Conservation (phyloP, 2,329 filamentous ascomycete species). For the Dichotomopilus funicola region DNA sequence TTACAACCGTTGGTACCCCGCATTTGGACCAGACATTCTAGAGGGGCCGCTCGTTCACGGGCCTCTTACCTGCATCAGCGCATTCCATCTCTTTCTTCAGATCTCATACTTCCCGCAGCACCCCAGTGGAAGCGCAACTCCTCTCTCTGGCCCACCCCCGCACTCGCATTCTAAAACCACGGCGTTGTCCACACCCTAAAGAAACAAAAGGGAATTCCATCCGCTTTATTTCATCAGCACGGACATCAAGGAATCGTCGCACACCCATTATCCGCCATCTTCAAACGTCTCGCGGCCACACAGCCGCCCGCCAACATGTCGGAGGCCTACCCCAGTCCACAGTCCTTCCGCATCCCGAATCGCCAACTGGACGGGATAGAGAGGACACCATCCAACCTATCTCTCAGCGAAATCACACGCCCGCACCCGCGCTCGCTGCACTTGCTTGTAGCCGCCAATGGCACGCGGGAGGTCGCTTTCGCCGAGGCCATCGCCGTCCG, state of each 20-base stretch:
- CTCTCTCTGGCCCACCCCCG: no score
- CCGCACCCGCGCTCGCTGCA: slow-evolving; percentile 42
- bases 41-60: no score
- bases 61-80: no score
- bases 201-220: background rate
- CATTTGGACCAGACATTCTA: no score
- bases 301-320: slow-evolving; percentile 1
- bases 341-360: background rate
- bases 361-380: slow-evolving; percentile 1
- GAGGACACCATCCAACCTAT: slow-evolving; percentile 22
- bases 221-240: background rate
- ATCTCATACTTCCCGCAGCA: no score
- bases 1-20: no score
- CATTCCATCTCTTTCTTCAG: no score
- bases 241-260: background rate
- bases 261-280: background rate
- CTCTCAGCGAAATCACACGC: slow-evolving; percentile 30
- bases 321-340: slow-evolving; percentile 6
- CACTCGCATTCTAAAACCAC: no score
- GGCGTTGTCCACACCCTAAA: background rate
- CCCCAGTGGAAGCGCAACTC: no score
- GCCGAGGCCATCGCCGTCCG: slow-evolving; percentile 60
- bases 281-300: background rate
- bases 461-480: slow-evolving; percentile 57
- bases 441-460: slow-evolving; percentile 60